Base-by-base conservation (phyloP, 2,329 filamentous ascomycete species). In the Diaporthe citriasiana region DNA sequence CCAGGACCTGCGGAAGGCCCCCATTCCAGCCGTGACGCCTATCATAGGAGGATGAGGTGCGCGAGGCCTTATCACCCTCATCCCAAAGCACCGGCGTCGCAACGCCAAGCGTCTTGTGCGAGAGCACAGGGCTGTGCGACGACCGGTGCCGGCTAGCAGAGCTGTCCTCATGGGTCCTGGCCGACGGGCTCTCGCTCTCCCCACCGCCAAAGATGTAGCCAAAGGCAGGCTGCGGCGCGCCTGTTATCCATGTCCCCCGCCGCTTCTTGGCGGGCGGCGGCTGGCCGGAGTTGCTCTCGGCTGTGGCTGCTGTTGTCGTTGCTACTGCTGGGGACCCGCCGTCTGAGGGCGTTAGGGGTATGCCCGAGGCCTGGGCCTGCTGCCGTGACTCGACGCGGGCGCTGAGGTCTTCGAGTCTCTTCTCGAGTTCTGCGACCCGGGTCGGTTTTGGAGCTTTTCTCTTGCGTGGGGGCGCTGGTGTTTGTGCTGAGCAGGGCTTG, bases 391-490 rank as follows among this genome's bases (percentile, higher is more conserved):
- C 82, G 55, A 88, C 82, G 66, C 86, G 84, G 1, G 84, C 85
- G 3, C 85, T 87, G 72, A 89, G 81, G 78, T 88, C 85, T 74
- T 88, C 83, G 1, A 89, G 82, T 1, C 87, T 82, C 78, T 85
- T 85, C 79, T 89, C 87, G 15, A 89, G 82, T 79, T 88, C 86
- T 25, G 87, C 84, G 53, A 89, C 86, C 60, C 86, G 82, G 25
- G 85, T 88, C 22, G 86, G 82, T 79, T 86, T 87, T 55, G 84
- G 83, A 27, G 83, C 81, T 78, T 85, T 88, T 77, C 86, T 86
- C 68, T 83, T 82, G 57, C 86, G 84, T 3, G 86, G 84, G 68
- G 86, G 85, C 19, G 86, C 87, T 60, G 87, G 86, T 53, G 80
- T 85, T 75, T 88, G 86, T 7, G 83, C 83, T 53, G 84, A 80